phyloP scores from a whole-genome alignment of 352 stramenopile species.

The Phytophthora palmivora region DNA sequence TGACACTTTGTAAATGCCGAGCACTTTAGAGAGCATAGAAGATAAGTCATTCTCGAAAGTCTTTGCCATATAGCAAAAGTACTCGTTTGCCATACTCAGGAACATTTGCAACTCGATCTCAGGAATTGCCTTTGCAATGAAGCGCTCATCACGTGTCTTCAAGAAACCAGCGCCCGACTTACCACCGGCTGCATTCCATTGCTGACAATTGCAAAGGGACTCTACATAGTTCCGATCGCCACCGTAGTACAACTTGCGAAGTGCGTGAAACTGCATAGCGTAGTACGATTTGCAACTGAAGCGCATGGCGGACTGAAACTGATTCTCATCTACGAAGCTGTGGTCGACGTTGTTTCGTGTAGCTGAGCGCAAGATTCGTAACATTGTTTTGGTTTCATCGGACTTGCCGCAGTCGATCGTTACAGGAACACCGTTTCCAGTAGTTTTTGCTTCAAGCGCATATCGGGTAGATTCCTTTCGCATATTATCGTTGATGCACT shows the following conservation, averaged over 20 bases:
- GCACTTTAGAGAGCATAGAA: slow-evolving; percentile 89
- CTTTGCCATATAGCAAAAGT: slow-evolving; percentile 91
- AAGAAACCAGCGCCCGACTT: slow-evolving; percentile 89
- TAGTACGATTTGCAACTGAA: slow-evolving; percentile 92
- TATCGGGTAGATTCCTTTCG: slow-evolving; percentile 52
- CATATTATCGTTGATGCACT: slow-evolving; percentile 79
- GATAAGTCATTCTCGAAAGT: slow-evolving; percentile 88
- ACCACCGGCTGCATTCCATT: slow-evolving; percentile 86
- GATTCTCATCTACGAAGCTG: slow-evolving; percentile 86
- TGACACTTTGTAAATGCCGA: slow-evolving; percentile 88
- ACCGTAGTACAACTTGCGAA: slow-evolving; percentile 85
- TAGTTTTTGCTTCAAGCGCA: slow-evolving; percentile 38
- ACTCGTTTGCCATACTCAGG: slow-evolving; percentile 89
- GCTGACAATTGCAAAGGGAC: slow-evolving; percentile 86
- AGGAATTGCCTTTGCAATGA: slow-evolving; percentile 89
- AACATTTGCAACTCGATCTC: slow-evolving; percentile 92
- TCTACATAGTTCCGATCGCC: slow-evolving; percentile 89
- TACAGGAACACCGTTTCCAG: slow-evolving; percentile 42
- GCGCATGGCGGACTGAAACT: slow-evolving; percentile 80
- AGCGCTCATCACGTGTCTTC: slow-evolving; percentile 88
- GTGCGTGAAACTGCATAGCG: slow-evolving; percentile 89
- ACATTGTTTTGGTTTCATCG: slow-evolving; percentile 53
- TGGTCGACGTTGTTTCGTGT: slow-evolving; percentile 87
- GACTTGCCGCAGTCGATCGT: slow-evolving; percentile 29
- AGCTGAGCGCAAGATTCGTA: slow-evolving; percentile 70